phyloP scores from a whole-genome alignment of 2,329 filamentous ascomycete species.

The Ophiostoma piceae region DNA sequence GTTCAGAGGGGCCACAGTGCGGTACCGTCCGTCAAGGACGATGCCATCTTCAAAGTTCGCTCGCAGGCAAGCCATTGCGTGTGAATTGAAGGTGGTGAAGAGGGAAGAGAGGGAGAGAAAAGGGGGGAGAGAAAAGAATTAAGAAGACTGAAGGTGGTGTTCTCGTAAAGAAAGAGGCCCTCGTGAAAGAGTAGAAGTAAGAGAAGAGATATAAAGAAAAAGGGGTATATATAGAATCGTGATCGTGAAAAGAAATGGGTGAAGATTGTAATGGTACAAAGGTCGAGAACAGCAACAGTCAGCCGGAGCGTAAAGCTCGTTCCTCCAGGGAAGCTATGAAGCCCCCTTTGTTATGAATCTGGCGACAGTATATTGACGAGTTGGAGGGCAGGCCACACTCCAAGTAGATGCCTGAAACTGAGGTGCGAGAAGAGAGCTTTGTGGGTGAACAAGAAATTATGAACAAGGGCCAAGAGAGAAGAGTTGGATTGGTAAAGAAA shows the following conservation, averaged over 20 bases:
- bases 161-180: constrained; percentile 12
- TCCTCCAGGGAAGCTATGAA: constrained; percentile 23
- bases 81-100: not conserved
- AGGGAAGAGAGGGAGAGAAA: not conserved
- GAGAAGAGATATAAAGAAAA: constrained; percentile 23
- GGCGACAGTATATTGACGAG: constrained; percentile 20
- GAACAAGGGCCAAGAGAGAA: not conserved
- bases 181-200: not conserved
- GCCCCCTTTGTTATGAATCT: constrained; percentile 16
- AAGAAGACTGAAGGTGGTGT: constrained; percentile 5
- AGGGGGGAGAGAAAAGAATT: constrained; percentile 20
- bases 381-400: constrained; percentile 17
- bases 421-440: constrained; percentile 1
- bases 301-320: constrained; percentile 22
- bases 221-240: constrained; percentile 31
- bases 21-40: constrained; percentile 81
- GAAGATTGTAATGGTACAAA: constrained; percentile 22
- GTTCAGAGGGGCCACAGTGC: constrained; percentile 89
- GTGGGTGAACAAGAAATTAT: not conserved
- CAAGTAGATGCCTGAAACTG: constrained; percentile 2
- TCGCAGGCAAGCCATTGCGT: constrained; percentile 74
- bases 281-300: constrained; percentile 20
- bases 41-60: constrained; percentile 73
- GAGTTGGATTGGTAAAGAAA: not conserved
- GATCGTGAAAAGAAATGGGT: constrained; percentile 25